Evolutionary conservation across 108 stramenopile species (phyloP), one percentile per base, ranked within the genome.

Genomic region (Fragilaria radians): DNA sequence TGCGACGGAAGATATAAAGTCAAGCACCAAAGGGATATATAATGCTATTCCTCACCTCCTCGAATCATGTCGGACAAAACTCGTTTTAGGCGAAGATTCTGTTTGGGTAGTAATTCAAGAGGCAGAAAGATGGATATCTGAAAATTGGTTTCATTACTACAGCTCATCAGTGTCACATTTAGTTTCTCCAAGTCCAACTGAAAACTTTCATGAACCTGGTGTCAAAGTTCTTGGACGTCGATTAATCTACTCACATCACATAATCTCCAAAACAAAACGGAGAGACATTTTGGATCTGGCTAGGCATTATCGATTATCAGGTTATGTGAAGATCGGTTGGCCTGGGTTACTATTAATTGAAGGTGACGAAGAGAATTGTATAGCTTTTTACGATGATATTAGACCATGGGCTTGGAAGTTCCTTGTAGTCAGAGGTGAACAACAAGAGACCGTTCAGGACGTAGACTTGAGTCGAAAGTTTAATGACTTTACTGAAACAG

Each of bases 211-310:
- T 54, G 17, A 33, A 46, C 36, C 4, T 33, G 22, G 30, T 4
- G 32, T 32, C 19, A 30, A 46, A 27, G 28, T 52, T 18, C 48
- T 91, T 36, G 86, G 82, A 22, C 73, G 86, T 28, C 57, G 80
- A 45, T 52, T 81, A 11, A 88, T 91, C 28, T 85, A 88, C 55
- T 88, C 85, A 4, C 90, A 91, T 75, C 90, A 91, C 54, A 91
- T 91, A 29, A 91, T 91, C 67, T 77, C 90, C 30, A 83, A 83
- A 63, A 62, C 63, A 19, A 91, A 91, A 55, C 80, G 90, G 31
- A 68, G 51, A 28, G 81, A 72, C 24, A 74, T 91, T 22, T 61
- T 56, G 31, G 62, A 68, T 42, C 65, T 91, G 25, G 84, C 85
- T 19, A 36, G 53, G 4, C 65, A 86, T 22, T 72, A 76, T 47